Base-by-base conservation (phyloP, 2,329 filamentous ascomycete species). In the Diplodia intermedia region DNA sequence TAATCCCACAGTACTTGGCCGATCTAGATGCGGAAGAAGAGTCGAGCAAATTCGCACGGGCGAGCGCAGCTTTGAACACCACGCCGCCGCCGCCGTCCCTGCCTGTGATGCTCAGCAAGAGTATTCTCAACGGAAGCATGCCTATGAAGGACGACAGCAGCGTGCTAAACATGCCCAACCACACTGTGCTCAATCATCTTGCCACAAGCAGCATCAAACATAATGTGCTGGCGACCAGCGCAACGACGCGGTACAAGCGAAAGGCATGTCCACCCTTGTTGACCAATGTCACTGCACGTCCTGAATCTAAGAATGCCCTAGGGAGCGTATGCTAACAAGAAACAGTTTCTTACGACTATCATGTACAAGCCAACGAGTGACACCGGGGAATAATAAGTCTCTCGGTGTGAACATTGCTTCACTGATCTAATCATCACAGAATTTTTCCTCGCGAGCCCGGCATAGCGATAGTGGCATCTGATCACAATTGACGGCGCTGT, bases 141-240 rank as follows among this genome's bases (percentile, higher is more conserved):
- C 89, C 94, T 7, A 93, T 97, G 85, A 98, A 98, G 83, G 95
- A 99, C 78, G 95, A 99, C 80, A 97, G 94, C 79, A 97, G 94
- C 80, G 95, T 99, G 70, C 83, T 99, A 71, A 95, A 93, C 72
- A 94, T 97, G 86, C 95, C 95, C 15, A 99, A 98, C 75, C 94
- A 99, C 76, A 97, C 95, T 0, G 93, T 98, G 38, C 83, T 99
- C 71, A 99, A 99, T 73, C 95, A 99, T 79, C 83, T 99, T 73
- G 94, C 94, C 60, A 99, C 95, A 3, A 98, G 94, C 80, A 97
- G 94, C 79, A 99, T 99, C 80, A 97, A 97, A 83, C 93, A 97
- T 73, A 94, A 94, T 71, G 92, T 98, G 31, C 85, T 99, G 71
- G 95, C 95, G 40, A 96, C 97, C 6, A 97, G 94, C 75, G 94